Percentiles rank a stretch among this genome's conserved stretches.
Evolutionary conservation across 1,284 basidiomycete species (phyloP).

Genomic region (Earliella scabrosa): DNA sequence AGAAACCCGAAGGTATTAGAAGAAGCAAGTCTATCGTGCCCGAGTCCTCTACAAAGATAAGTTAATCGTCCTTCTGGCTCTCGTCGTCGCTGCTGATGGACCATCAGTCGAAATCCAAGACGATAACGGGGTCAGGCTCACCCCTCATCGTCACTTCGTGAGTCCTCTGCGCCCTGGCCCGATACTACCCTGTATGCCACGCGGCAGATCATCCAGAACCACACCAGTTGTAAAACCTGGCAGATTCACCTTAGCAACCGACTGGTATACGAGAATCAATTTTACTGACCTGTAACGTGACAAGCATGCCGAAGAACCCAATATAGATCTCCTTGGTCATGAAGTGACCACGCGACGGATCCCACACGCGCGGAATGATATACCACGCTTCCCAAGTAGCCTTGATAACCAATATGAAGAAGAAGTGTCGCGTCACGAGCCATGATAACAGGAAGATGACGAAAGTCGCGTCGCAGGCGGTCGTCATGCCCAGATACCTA

Average conservation of each 20-base stretch:
- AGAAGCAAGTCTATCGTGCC: slow-evolving; percentile 22
- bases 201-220: slow-evolving; percentile 86
- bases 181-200: slow-evolving; percentile 82
- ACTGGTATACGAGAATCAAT: too few species aligned
- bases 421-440: slow-evolving; percentile 84
- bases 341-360: slow-evolving; percentile 62
- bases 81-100: slow-evolving; percentile 13
- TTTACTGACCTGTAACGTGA: slow-evolving; percentile 66
- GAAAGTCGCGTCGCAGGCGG: slow-evolving; percentile 79
- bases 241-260: too few species aligned
- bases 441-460: slow-evolving; percentile 87
- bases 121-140: too few species aligned
- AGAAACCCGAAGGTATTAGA: slow-evolving; percentile 13
- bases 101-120: too few species aligned
- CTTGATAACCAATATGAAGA: slow-evolving; percentile 75
- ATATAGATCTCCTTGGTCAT: slow-evolving; percentile 50
- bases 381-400: slow-evolving; percentile 58
- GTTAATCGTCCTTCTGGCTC: slow-evolving; percentile 28
- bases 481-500: slow-evolving; percentile 77
- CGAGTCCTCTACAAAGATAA: slow-evolving; percentile 19
- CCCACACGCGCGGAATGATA: slow-evolving; percentile 61
- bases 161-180: slow-evolving; percentile 83
- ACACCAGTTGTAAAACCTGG: slow-evolving; percentile 79
- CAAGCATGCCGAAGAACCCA: slow-evolving; percentile 61
- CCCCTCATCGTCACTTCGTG: slow-evolving; percentile 85